phyloP scores from a whole-genome alignment of 345 rosid genomes.

The Gossypium herbaceum region DNA sequence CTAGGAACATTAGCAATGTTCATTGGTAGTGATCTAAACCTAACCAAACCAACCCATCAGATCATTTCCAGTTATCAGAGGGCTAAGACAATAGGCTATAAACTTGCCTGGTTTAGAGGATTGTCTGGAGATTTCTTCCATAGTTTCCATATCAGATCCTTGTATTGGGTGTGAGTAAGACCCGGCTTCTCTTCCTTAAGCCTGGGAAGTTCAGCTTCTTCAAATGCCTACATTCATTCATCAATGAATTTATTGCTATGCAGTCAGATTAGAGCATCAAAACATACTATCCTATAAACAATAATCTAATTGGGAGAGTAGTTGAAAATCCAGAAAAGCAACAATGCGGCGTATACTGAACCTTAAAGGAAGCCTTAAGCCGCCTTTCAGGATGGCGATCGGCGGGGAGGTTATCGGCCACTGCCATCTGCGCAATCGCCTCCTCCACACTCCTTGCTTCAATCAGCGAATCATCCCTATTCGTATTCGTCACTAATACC shows the following conservation, averaged over 20 bases:
- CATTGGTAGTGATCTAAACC: neutral
- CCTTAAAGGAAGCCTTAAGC: slow-evolving; percentile 95
- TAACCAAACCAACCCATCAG: neutral
- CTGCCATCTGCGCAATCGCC: slow-evolving; percentile 70
- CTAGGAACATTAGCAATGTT: neutral
- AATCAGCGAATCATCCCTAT: slow-evolving; percentile 74
- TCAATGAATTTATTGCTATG: neutral
- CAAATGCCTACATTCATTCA: slow-evolving; percentile 58
- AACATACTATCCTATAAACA: too few species aligned
- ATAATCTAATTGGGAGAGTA: neutral
- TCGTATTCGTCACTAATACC: slow-evolving; percentile 72
- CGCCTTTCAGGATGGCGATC: slow-evolving; percentile 88
- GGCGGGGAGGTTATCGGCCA: slow-evolving; percentile 61
- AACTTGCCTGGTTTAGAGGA: slow-evolving; percentile 85
- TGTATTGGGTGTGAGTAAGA: slow-evolving; percentile 92
- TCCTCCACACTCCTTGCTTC: slow-evolving; percentile 90
- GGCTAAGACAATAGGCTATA: neutral
- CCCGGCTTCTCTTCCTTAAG: slow-evolving; percentile 97
- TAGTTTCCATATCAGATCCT: slow-evolving; percentile 94
- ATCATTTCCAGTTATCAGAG: neutral
- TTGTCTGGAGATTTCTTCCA: slow-evolving; percentile 99
- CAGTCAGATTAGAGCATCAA: neutral
- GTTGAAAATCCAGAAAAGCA: neutral
- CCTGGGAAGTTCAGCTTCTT: slow-evolving; percentile 89
- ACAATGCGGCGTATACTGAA: slow-evolving; percentile 9